Conservation (phyloP, 2,329 filamentous ascomycete species). For the Elsinoe fawcettii region DNA sequence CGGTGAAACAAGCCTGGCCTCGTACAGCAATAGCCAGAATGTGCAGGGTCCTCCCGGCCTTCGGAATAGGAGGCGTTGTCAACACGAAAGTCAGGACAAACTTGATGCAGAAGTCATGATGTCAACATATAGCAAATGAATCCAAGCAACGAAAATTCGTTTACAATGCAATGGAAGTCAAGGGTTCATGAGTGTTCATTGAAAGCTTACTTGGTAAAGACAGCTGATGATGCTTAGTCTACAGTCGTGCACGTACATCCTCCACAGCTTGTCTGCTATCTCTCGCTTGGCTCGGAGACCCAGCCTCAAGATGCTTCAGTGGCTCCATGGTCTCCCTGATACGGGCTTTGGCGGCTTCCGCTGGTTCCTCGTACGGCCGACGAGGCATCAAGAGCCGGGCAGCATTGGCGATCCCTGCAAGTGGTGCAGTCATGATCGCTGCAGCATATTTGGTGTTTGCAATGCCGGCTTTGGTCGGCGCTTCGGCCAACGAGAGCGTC, state of each 20-base stretch:
- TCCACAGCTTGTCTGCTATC: no score
- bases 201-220: no score
- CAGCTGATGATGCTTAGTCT: no score
- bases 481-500: conserved; percentile 55
- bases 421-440: conserved; percentile 23
- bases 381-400: conserved; percentile 41
- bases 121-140: not conserved
- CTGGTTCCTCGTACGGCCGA: conserved; percentile 48
- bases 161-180: no score
- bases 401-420: not conserved
- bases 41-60: conserved; percentile 21
- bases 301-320: not conserved
- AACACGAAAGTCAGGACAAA: conserved; percentile 13
- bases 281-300: not conserved
- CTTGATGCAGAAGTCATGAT: not conserved
- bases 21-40: conserved; percentile 19
- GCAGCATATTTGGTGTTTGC: conserved; percentile 59
- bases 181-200: no score
- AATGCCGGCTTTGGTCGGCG: conserved; percentile 58
- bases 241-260: not conserved
- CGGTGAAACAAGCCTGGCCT: conserved; percentile 18
- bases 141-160: no score
- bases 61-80: conserved; percentile 21
- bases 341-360: conserved; percentile 22
- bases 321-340: not conserved